A percentile compares a stretch with the other conserved stretches of the same genome.
Conservation (phyloP, 768 basidiomycete species). For the Xerocomus spinulosus region DNA sequence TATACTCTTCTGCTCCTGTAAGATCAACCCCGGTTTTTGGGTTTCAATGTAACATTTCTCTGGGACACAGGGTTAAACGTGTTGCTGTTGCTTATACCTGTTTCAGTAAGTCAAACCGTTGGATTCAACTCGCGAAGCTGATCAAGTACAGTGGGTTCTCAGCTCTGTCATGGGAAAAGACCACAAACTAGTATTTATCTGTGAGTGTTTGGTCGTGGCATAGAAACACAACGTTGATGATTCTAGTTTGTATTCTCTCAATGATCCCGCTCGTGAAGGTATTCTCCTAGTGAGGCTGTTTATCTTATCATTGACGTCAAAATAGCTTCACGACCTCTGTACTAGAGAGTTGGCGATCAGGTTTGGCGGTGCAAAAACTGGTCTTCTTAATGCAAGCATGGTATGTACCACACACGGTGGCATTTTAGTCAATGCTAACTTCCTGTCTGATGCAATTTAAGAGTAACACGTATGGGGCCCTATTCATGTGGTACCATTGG, state of each 20-base stretch:
- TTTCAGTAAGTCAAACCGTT: constrained; percentile 46
- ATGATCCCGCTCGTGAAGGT: constrained; percentile 80
- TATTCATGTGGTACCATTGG: neutral
- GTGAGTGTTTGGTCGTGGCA: constrained; percentile 36
- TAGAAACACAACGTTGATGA: neutral
- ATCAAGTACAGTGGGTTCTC: constrained; percentile 48
- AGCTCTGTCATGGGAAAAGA: constrained; percentile 44
- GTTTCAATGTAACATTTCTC: neutral
- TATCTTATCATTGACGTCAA: constrained; percentile 3
- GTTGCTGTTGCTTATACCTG: constrained; percentile 59
- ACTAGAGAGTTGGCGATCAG: constrained; percentile 70
- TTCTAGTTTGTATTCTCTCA: constrained; percentile 57
- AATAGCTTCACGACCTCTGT: constrained; percentile 69
- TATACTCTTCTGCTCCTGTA: constrained; percentile 56
- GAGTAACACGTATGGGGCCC: constrained; percentile 60
- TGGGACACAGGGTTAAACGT: constrained; percentile 65
- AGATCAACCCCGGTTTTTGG: constrained; percentile 13
- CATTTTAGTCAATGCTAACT: constrained; percentile 1
- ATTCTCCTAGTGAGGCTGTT: neutral
- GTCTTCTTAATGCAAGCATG: constrained; percentile 77
- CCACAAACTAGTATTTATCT: constrained; percentile 55
- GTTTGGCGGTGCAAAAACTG: constrained; percentile 73
- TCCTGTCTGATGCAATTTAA: constrained; percentile 22
- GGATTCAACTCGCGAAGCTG: neutral
- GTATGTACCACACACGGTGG: constrained; percentile 36